Conservation (phyloP, 2,329 filamentous ascomycete genomes). For the Teratosphaeria gauchensis region DNA sequence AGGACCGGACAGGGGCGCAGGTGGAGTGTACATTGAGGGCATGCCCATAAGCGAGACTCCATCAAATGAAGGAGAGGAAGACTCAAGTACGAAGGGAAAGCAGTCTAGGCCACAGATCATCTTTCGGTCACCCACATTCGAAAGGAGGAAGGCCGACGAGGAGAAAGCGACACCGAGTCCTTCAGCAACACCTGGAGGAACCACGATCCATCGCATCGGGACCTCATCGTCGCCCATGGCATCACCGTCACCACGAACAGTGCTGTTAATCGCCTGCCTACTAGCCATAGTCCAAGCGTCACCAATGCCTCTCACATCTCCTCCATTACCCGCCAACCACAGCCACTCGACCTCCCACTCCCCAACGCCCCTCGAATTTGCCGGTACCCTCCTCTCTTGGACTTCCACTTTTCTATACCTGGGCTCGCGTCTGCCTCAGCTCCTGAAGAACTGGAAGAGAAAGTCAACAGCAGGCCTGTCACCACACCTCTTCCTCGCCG, state of each 20-base stretch:
- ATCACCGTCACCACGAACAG: constrained; percentile 36
- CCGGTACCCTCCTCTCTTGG: constrained; percentile 47
- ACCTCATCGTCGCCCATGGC: constrained; percentile 30
- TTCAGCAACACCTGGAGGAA: constrained; percentile 13
- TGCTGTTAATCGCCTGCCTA: constrained; percentile 38
- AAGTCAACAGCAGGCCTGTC: constrained; percentile 55
- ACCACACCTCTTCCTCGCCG: constrained; percentile 54
- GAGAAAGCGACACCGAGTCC: constrained; percentile 15
- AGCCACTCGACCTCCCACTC: background rate
- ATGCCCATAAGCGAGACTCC: constrained; percentile 11
- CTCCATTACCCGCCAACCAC: background rate
- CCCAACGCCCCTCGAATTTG: constrained; percentile 30
- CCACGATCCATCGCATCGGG: constrained; percentile 21
- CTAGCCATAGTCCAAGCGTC: constrained; percentile 34
- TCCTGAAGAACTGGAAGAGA: constrained; percentile 55
- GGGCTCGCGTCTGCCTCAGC: constrained; percentile 51
- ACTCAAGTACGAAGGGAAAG: constrained; percentile 3
- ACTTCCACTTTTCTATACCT: constrained; percentile 49
- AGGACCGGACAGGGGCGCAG: constrained; percentile 12
- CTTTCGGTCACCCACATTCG: constrained; percentile 23
- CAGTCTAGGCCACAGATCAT: constrained; percentile 18
- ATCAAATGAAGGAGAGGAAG: background rate
- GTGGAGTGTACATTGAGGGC: constrained; percentile 25
- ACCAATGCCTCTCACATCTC: constrained; percentile 13
- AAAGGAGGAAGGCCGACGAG: constrained; percentile 14